Percentiles rank a stretch among this genome's conserved stretches.
phyloP scores from a whole-genome alignment of 306 rosid species.

The Alnus glutinosa region DNA sequence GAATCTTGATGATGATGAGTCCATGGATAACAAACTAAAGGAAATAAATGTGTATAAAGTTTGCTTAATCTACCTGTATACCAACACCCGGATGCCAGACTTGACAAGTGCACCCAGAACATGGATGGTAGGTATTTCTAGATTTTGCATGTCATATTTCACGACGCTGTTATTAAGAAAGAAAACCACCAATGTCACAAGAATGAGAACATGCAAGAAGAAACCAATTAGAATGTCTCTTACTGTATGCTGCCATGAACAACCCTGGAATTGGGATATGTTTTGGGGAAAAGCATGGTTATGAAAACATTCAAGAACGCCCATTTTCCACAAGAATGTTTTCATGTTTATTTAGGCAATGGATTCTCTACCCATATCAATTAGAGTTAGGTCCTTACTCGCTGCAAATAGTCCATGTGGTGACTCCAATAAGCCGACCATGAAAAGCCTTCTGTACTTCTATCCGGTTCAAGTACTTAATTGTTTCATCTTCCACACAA shows the following conservation, averaged over 20 bases:
- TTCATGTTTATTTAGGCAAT: neutral
- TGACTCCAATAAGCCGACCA: conserved; percentile 59
- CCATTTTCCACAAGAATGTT: neutral
- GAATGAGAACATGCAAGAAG: neutral
- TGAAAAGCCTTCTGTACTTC: conserved; percentile 70
- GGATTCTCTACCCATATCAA: neutral
- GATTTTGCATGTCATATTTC: conserved; percentile 4
- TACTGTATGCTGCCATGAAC: neutral
- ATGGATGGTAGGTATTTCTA: neutral
- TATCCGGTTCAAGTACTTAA: conserved; percentile 56
- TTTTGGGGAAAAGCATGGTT: too few relatives aligned
- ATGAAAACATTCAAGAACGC: too few relatives aligned
- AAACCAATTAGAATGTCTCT: neutral
- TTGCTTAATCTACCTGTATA: conserved; percentile 4
- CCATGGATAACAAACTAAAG: neutral
- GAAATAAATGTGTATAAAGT: neutral
- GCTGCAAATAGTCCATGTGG: conserved; percentile 57
- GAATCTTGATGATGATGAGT: neutral
- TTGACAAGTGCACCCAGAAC: neutral
- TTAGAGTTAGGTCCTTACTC: conserved; percentile 32
- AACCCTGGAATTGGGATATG: neutral
- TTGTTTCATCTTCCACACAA: conserved; percentile 64
- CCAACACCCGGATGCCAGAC: conserved; percentile 5
- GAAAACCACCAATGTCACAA: neutral
- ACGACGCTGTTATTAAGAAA: neutral